Percentiles rank a stretch among this genome's conserved stretches.
Evolutionary conservation across 164 flowering plant genomes (phyloP).

Genomic region (Amborella trichopoda): DNA sequence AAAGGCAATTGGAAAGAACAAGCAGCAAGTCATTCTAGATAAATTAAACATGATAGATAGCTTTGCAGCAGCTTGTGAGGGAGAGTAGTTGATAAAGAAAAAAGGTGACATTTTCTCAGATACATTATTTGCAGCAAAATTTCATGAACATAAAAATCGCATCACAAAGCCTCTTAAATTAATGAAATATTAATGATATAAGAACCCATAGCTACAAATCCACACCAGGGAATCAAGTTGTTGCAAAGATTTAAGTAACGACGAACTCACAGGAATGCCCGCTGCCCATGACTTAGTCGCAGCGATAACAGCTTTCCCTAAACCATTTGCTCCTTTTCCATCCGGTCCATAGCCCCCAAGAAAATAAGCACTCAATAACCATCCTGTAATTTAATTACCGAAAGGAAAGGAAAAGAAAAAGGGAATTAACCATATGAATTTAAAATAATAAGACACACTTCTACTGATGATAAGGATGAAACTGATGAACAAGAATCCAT

Average conservation of each 20-base stretch:
- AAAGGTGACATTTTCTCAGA: too few species aligned
- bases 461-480: neutral
- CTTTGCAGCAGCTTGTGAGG: too few species aligned
- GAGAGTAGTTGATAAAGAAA: too few species aligned
- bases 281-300: slow-evolving; percentile 80
- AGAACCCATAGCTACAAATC: neutral
- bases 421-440: neutral
- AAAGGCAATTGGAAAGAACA: too few species aligned
- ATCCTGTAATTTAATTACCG: slow-evolving; percentile 31
- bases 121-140: too few species aligned
- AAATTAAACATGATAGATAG: too few species aligned
- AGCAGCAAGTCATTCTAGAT: too few species aligned
- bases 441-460: neutral
- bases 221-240: neutral
- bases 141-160: neutral
- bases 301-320: slow-evolving; percentile 45
- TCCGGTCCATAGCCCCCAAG: slow-evolving; percentile 87
- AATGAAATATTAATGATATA: too few species aligned
- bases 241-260: too few species aligned
- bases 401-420: neutral
- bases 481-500: neutral
- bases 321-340: slow-evolving; percentile 76
- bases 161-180: too few species aligned
- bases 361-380: slow-evolving; percentile 87
- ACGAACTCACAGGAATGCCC: slow-evolving; percentile 70